Base-by-base conservation (phyloP, 2,329 filamentous ascomycete genomes). In the Stenocarpella maydis region DNA sequence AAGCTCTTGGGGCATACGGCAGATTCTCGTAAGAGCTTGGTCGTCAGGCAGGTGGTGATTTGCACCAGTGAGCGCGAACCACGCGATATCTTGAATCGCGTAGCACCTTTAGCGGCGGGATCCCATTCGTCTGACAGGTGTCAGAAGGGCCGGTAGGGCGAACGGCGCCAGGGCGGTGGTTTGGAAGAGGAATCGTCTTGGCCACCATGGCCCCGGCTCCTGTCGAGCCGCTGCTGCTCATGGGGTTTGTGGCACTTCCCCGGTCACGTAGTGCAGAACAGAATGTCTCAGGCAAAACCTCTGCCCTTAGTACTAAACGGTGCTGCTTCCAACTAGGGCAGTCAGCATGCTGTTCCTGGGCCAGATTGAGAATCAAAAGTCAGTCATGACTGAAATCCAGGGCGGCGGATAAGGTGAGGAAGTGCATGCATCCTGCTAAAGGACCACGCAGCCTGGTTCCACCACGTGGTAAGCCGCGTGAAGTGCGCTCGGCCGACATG, bases 81-180 rank as follows among this genome's bases (percentile, higher is more conserved):
- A 28, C 9, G 41, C 15, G 28, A 17, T 58, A 15, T 19, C 49
- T 39, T 45, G 64, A 58, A 19, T 45, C 52, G 31, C 52, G 52
- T 49, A 58, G 52, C 53, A 31, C n/a, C 28, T 41, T 31, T 58
- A 39, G 52, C 54, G 37, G 39, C 49, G 39, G 19, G n/a, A 17
- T n/a, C 6, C 19, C 28, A 24, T 34, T 17, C 26, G n/a, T 47
- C 26, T 65, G 63, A 43, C 63, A 65, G 37, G 37, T 65, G 49
- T 43, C 43, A 43, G 28, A 37, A 53, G 31, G 12, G 19, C 17
- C 37, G 39, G 8, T 4, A 17, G 21, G 63, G 19, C 17, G 37
- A 4, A 19, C 12, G 28, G 19, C 41, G 26, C 19, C 41, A 5
- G 17, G 12, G 9, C 4, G 41, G 19, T 47, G 19, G 21, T 21